Percentiles rank a stretch among this genome's conserved stretches.
Conservation (phyloP, 2,329 filamentous ascomycete species). For the Stachybotrys elegans region DNA sequence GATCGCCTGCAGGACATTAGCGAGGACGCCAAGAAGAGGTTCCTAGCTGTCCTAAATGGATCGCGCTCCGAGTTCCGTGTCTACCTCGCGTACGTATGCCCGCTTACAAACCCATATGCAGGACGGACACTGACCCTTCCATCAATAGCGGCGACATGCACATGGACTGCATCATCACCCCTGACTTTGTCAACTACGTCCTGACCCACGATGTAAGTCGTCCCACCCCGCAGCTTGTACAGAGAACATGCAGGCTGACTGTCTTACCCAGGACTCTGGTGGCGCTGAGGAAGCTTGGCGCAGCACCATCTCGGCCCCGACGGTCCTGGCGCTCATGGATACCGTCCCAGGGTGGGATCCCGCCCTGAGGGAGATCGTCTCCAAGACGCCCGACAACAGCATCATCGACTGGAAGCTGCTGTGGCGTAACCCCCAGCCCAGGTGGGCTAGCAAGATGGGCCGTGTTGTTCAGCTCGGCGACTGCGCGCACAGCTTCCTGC, state of each 20-base stretch:
- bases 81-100: not conserved
- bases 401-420: slow-evolving; percentile 12
- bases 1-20: not conserved
- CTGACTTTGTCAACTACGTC: not conserved
- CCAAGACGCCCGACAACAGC: not conserved
- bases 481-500: slow-evolving; percentile 13
- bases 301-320: not conserved
- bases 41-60: not conserved
- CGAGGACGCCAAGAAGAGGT: slow-evolving; percentile 2
- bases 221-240: not conserved
- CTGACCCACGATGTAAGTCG: not conserved
- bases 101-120: not conserved
- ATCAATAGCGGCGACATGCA: not conserved
- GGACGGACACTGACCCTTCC: not conserved
- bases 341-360: slow-evolving; percentile 3
- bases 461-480: slow-evolving; percentile 15
- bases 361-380: slow-evolving; percentile 2
- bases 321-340: not conserved
- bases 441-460: slow-evolving; percentile 9
- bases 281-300: not conserved
- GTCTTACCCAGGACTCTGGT: not conserved
- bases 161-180: slow-evolving; percentile 1
- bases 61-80: not conserved
- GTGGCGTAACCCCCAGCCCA: slow-evolving; percentile 8
- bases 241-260: not conserved